phyloP scores from a whole-genome alignment of 345 rosid species.

The Citrus unshiu region DNA sequence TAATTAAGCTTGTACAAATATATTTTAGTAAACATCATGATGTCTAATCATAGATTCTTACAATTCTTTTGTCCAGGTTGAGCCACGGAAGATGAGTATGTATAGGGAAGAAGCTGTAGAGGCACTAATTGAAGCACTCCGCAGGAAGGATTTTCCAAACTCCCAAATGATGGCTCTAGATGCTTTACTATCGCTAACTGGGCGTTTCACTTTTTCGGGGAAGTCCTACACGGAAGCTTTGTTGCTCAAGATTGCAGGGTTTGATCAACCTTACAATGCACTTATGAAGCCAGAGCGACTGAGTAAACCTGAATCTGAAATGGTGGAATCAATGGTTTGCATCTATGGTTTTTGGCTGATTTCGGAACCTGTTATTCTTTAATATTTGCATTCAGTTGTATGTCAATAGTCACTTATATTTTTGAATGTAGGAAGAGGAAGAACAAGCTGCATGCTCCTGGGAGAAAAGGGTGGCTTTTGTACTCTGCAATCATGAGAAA shows the following conservation, averaged over 20 bases:
- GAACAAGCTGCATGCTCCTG: constrained; percentile 48
- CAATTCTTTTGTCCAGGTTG: constrained; percentile 30
- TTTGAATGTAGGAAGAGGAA: constrained; percentile 42
- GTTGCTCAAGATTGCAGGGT: constrained; percentile 63
- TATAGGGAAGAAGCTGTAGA: constrained; percentile 70
- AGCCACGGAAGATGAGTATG: constrained; percentile 76
- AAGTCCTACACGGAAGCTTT: constrained; percentile 47
- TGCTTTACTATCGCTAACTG: constrained; percentile 45
- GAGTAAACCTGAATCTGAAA: constrained; percentile 24
- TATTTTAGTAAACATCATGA: not conserved
- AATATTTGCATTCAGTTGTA: not conserved
- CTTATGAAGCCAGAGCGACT: constrained; percentile 36
- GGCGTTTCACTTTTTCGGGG: constrained; percentile 44
- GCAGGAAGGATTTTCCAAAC: constrained; percentile 49
- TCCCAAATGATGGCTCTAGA: constrained; percentile 52
- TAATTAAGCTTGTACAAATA: not conserved
- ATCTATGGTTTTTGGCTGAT: not conserved
- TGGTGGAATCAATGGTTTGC: constrained; percentile 40
- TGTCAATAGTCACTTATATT: not conserved
- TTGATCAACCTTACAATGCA: constrained; percentile 45
- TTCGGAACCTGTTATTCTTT: not conserved
- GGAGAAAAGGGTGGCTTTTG: constrained; percentile 58
- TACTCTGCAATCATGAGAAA: constrained; percentile 61
- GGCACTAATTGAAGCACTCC: constrained; percentile 51
- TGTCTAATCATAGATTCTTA: constrained; percentile 2